Base-by-base conservation (phyloP, 176 grass and related monocot genomes). In the Rhipidocladum racemiflorum region DNA sequence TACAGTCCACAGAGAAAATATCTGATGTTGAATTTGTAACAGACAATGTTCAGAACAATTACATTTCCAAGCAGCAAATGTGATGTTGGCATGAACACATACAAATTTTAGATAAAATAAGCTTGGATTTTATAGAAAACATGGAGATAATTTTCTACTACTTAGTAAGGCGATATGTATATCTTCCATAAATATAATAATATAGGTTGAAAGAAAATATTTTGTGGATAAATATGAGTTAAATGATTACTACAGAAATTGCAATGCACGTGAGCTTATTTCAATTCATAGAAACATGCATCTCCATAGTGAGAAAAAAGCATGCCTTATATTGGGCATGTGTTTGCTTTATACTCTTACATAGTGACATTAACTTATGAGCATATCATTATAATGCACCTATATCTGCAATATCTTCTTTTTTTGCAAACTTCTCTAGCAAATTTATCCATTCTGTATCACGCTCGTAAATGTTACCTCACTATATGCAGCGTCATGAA, bases 1-100 rank as follows among this genome's bases (percentile, higher is more conserved):
- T 68, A 92, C 95, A 16, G 92, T 89, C 92, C 95, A 97, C 36
- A 93, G 68, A 50, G 95, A 94, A 84, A 98, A 94, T 93, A 98
- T 93, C 92, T 95, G 70, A 67, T 18, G 18, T 56, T 21, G 21
- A 76, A 62, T 59, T 7, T 7, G 0, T 7, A 72, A 28, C 1
- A 65, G 20, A 27, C 53, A 50, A 46, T 38, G 32, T 86, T 65
- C 1, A 72, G 9, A 76, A 43, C n/a, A 10, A 40, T 40, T 40
- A 40, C 8, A 40, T 40, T 40, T 40, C 8, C 39, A 50, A 43
- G 45, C 16, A 65, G 1, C 5, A 53, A 2, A 80, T 64, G 2
- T 5, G 9, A 28, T 60, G 73, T 40, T 76, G n/a, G 27, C 28
- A 34, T 16, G 44, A 24, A 40, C 25, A 61, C 11, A 56, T 68